These are phyloP conservation scores for Leccinum griseonigrum DNA, from an alignment of 1,284 basidiomycete genomes.

Conservation along the genomic window DNA sequence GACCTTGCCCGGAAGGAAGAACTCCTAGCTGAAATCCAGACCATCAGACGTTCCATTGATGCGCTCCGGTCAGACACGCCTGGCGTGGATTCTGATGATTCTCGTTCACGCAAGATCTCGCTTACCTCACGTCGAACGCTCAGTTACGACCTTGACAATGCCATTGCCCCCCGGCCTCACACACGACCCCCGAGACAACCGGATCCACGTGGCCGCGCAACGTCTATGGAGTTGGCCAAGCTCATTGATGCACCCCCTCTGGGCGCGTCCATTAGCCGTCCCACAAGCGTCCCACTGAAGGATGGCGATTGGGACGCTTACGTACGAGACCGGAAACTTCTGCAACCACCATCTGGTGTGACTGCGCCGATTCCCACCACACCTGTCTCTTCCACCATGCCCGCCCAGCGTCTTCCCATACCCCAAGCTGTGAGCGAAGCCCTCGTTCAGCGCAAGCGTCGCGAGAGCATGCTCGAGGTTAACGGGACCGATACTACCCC, in stretches of 20 bases:
- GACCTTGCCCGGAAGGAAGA: slow-evolving; percentile 66
- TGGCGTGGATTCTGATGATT: slow-evolving; percentile 49
- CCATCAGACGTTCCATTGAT: slow-evolving; percentile 75
- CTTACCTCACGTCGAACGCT: slow-evolving; percentile 63
- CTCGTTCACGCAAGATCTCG: slow-evolving; percentile 63
- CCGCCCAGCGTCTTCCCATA: slow-evolving; percentile 46
- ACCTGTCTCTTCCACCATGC: slow-evolving; percentile 39
- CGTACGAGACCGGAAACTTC: slow-evolving; percentile 72
- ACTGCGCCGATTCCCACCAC: slow-evolving; percentile 69
- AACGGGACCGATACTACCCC: slow-evolving; percentile 38
- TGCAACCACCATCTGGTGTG: slow-evolving; percentile 78
- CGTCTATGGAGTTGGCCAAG: slow-evolving; percentile 65
- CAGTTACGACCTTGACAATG: slow-evolving; percentile 57
- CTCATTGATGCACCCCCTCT: slow-evolving; percentile 42
- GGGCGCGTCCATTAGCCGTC: slow-evolving; percentile 58
- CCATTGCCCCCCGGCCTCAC: slow-evolving; percentile 50
- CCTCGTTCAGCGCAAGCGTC: slow-evolving; percentile 59
- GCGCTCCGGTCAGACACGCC: slow-evolving; percentile 66
- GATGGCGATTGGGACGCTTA: slow-evolving; percentile 77
- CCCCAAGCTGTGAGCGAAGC: slow-evolving; percentile 73
- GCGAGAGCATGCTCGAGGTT: slow-evolving; percentile 53
- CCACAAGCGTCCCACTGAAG: slow-evolving; percentile 67
- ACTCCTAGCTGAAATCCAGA: slow-evolving; percentile 72
- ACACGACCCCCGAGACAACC: slow-evolving; percentile 62
- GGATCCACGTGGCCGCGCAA: slow-evolving; percentile 63